A percentile compares a stretch with the other conserved stretches of the same genome.
Evolutionary conservation across 2,329 filamentous ascomycete genomes (phyloP).

Genomic region (Botrytis pseudocinerea): DNA sequence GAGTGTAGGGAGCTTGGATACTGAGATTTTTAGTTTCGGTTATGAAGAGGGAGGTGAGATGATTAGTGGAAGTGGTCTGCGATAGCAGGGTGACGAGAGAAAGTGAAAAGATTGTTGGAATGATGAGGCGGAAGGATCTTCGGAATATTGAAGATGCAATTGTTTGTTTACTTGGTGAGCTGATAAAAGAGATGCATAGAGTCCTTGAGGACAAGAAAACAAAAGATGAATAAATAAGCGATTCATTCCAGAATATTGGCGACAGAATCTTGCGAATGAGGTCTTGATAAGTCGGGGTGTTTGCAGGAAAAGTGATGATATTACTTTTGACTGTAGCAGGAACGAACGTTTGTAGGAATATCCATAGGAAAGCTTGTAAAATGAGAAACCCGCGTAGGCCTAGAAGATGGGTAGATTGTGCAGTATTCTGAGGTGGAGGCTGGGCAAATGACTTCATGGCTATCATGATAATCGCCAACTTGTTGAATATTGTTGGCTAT

Average conservation of each 20-base stretch:
- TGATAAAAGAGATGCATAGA: slow-evolving; percentile 46
- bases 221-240: slow-evolving; percentile 48
- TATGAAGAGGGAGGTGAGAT: slow-evolving; percentile 45
- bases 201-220: slow-evolving; percentile 49
- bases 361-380: slow-evolving; percentile 47
- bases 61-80: slow-evolving; percentile 36
- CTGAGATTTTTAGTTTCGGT: slow-evolving; percentile 43
- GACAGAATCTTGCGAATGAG: slow-evolving; percentile 48
- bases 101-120: slow-evolving; percentile 45
- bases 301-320: slow-evolving; percentile 36
- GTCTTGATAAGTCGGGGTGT: slow-evolving; percentile 45
- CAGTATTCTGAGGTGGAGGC: not conserved
- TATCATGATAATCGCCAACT: not conserved
- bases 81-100: slow-evolving; percentile 45
- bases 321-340: slow-evolving; percentile 43
- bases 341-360: slow-evolving; percentile 48
- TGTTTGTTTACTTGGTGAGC: slow-evolving; percentile 40
- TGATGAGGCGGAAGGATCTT: slow-evolving; percentile 45
- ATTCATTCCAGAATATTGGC: slow-evolving; percentile 48
- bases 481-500: not conserved
- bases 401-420: slow-evolving; percentile 16
- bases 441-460: not conserved
- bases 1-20: slow-evolving; percentile 40
- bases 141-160: slow-evolving; percentile 47
- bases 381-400: slow-evolving; percentile 15